Conservation (phyloP, 2,329 filamentous ascomycete genomes). For the Pseudogymnoascus sp. region DNA sequence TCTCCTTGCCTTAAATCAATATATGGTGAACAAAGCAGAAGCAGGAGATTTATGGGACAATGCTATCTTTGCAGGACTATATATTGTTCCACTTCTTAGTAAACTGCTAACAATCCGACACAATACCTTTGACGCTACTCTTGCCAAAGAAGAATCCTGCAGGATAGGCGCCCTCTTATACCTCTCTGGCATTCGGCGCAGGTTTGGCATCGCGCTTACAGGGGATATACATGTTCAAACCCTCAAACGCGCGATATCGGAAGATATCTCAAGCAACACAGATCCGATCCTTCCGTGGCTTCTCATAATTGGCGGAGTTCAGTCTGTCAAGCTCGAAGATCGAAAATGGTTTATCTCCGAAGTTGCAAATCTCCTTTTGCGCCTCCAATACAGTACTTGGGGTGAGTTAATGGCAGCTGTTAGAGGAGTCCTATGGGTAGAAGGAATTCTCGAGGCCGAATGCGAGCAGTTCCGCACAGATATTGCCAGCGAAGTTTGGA, state of each 20-base stretch:
- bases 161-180: conserved; percentile 9
- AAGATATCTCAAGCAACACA: neutral
- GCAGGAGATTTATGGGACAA: conserved; percentile 8
- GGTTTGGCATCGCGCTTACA: conserved; percentile 9
- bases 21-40: neutral
- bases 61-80: conserved; percentile 11
- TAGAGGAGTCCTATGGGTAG: conserved; percentile 9
- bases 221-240: conserved; percentile 6
- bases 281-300: conserved; percentile 8
- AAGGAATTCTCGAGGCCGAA: conserved; percentile 8
- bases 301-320: conserved; percentile 7
- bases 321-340: conserved; percentile 1
- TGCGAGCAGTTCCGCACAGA: conserved; percentile 3
- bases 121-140: neutral
- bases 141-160: neutral
- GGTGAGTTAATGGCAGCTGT: neutral
- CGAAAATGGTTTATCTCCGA: conserved; percentile 8
- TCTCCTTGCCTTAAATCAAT: conserved; percentile 8
- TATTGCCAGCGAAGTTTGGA: neutral
- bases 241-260: conserved; percentile 1
- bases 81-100: conserved; percentile 10
- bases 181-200: conserved; percentile 8
- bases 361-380: neutral
- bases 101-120: conserved; percentile 7
- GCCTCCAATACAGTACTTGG: conserved; percentile 4